Evolutionary conservation across 2,329 filamentous ascomycete genomes (phyloP).

Genomic region (Periconia digitata): DNA sequence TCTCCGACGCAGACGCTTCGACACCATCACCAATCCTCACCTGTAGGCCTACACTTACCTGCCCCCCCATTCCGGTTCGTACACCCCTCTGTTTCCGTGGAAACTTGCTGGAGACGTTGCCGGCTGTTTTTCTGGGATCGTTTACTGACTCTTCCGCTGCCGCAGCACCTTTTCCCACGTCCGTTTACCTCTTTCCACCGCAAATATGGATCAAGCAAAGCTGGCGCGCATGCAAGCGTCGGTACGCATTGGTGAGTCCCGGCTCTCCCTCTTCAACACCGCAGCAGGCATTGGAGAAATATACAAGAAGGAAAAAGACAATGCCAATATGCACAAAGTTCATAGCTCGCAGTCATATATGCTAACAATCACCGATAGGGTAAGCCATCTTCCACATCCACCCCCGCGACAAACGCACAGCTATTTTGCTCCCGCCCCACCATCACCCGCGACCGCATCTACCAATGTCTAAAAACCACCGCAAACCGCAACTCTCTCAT

Average conservation of each 20-base stretch:
- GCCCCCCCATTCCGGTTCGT: slow-evolving; percentile 14
- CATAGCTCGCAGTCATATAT: too few relatives aligned
- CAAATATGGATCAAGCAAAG: slow-evolving; percentile 51
- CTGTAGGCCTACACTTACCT: slow-evolving; percentile 9
- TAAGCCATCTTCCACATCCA: slow-evolving; percentile 29
- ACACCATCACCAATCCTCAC: slow-evolving; percentile 21
- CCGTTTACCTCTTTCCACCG: slow-evolving; percentile 25
- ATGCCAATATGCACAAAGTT: too few relatives aligned
- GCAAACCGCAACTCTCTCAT: neutral
- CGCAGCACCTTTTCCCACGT: slow-evolving; percentile 4
- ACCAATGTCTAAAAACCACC: neutral
- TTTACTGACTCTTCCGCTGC: slow-evolving; percentile 3
- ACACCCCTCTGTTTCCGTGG: neutral
- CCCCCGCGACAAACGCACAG: neutral
- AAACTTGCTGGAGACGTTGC: neutral
- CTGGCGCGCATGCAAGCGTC: slow-evolving; percentile 48
- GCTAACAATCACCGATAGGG: slow-evolving; percentile 24
- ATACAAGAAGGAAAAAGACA: too few relatives aligned
- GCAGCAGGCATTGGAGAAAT: neutral
- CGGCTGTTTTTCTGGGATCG: neutral
- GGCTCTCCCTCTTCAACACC: neutral
- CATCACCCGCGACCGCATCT: neutral
- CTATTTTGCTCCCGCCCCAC: neutral
- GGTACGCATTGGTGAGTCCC: slow-evolving; percentile 47
- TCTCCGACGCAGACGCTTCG: slow-evolving; percentile 17